Percentiles rank a stretch among this genome's conserved stretches.
Evolutionary conservation across 352 stramenopile species (phyloP).

Genomic region (Pythium brachiatum): DNA sequence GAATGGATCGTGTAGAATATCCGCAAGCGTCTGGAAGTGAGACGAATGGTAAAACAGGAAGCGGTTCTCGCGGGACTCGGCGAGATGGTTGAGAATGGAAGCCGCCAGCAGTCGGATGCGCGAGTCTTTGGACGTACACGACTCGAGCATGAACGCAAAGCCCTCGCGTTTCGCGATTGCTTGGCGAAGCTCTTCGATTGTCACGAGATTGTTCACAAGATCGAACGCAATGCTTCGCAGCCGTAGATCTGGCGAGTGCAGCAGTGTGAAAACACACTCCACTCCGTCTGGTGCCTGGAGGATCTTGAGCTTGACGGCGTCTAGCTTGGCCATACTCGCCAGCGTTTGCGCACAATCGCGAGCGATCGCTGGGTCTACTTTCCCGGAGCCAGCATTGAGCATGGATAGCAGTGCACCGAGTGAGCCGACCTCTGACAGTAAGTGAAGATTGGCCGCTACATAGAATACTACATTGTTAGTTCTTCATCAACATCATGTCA

Average conservation of each 20-base stretch:
- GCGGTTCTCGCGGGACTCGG: slow-evolving; percentile 49
- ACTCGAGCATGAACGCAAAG: slow-evolving; percentile 63
- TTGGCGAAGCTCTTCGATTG: slow-evolving; percentile 55
- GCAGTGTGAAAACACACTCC: slow-evolving; percentile 64
- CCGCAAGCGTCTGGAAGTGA: slow-evolving; percentile 48
- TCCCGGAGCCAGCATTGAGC: slow-evolving; percentile 45
- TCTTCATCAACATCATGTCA: neutral
- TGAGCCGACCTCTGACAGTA: slow-evolving; percentile 64
- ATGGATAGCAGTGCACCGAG: slow-evolving; percentile 78
- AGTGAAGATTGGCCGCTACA: slow-evolving; percentile 59
- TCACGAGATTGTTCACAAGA: slow-evolving; percentile 57
- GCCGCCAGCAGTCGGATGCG: slow-evolving; percentile 52
- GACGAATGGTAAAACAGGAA: slow-evolving; percentile 62
- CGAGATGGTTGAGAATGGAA: slow-evolving; percentile 56
- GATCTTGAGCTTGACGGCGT: slow-evolving; percentile 55
- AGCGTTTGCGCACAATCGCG: slow-evolving; percentile 67
- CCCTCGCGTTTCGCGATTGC: slow-evolving; percentile 62
- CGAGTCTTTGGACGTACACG: slow-evolving; percentile 55
- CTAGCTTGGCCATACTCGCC: slow-evolving; percentile 49
- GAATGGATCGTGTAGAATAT: slow-evolving; percentile 61
- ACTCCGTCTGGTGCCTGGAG: slow-evolving; percentile 64
- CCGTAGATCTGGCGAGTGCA: slow-evolving; percentile 50
- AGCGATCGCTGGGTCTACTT: slow-evolving; percentile 57
- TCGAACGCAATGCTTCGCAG: slow-evolving; percentile 55
- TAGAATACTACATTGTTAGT: neutral